Conservation (phyloP, 2,329 filamentous ascomycete genomes). For the Sporothrix brunneoviolacea region DNA sequence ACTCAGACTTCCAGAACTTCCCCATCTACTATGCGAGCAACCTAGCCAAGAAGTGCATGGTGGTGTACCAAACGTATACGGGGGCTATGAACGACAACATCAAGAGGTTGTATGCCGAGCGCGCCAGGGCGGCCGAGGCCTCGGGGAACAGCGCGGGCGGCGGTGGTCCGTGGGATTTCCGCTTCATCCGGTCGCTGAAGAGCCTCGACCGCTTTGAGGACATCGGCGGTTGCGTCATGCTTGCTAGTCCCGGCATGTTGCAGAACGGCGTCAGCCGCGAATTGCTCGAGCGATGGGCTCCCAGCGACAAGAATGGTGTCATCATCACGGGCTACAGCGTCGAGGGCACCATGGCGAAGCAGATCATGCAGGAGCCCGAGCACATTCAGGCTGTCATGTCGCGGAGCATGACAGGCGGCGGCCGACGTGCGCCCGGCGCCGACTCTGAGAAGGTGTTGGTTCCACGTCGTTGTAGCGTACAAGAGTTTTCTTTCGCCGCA, state of each 20-base stretch:
- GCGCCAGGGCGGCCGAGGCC: slow-evolving; percentile 84
- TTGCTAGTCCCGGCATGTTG: slow-evolving; percentile 95
- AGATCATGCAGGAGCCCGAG: slow-evolving; percentile 90
- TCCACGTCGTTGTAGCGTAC: slow-evolving; percentile 82
- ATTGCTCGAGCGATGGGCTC: slow-evolving; percentile 90
- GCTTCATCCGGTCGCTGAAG: slow-evolving; percentile 85
- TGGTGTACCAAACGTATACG: slow-evolving; percentile 97
- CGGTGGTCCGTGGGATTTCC: slow-evolving; percentile 93
- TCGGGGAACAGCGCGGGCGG: slow-evolving; percentile 67
- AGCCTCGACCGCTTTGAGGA: slow-evolving; percentile 95
- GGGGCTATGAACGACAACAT: slow-evolving; percentile 99
- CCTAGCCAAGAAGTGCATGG: slow-evolving; percentile 92
- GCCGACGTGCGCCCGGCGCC: slow-evolving; percentile 55
- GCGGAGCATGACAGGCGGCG: slow-evolving; percentile 52
- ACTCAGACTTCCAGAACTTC: slow-evolving; percentile 78
- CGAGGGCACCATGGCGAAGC: slow-evolving; percentile 96
- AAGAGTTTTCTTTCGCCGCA: slow-evolving; percentile 92
- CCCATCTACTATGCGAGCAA: slow-evolving; percentile 98
- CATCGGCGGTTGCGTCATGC: slow-evolving; percentile 91
- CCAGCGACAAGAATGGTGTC: slow-evolving; percentile 93
- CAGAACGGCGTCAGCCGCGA: slow-evolving; percentile 93
- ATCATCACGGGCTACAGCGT: slow-evolving; percentile 98
- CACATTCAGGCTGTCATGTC: slow-evolving; percentile 93
- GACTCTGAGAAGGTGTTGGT: slow-evolving; percentile 88
- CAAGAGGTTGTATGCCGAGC: slow-evolving; percentile 85